These are phyloP conservation scores for Heracleum sosnowskyi DNA, from an alignment of 129 eudicot species.

Conservation along the genomic window DNA sequence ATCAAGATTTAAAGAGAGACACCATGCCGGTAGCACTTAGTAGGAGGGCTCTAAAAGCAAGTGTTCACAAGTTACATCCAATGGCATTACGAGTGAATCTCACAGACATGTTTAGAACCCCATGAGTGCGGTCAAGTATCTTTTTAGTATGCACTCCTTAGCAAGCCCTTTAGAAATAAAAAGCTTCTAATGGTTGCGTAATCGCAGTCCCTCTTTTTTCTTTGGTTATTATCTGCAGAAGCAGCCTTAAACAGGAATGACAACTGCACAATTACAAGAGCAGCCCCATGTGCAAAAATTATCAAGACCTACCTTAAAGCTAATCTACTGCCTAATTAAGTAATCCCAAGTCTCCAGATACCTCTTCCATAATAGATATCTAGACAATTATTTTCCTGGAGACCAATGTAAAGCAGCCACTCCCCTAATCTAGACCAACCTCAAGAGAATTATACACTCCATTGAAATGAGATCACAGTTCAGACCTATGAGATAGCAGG, in stretches of 20 bases:
- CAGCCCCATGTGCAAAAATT: background rate
- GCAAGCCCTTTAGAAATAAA: background rate
- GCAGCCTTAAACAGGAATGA: background rate
- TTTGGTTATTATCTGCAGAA: background rate
- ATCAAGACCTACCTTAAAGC: background rate
- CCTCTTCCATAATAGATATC: background rate
- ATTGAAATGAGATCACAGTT: too few relatives aligned
- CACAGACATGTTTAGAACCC: background rate
- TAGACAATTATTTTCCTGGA: background rate
- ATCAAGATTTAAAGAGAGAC: background rate
- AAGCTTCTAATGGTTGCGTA: background rate
- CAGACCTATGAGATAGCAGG: background rate
- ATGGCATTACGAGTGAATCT: background rate
- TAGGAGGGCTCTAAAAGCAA: background rate
- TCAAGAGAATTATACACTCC: background rate
- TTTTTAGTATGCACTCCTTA: background rate
- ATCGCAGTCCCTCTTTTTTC: background rate
- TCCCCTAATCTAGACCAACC: background rate
- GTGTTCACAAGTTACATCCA: background rate
- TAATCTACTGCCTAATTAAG: background rate
- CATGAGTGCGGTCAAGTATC: background rate
- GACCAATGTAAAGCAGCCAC: background rate
- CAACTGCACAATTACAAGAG: background rate
- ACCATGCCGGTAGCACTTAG: background rate
- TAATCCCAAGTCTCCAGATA: background rate